phyloP scores from a whole-genome alignment of 2,329 filamentous ascomycete genomes.

The Sordariomycetes sp. region DNA sequence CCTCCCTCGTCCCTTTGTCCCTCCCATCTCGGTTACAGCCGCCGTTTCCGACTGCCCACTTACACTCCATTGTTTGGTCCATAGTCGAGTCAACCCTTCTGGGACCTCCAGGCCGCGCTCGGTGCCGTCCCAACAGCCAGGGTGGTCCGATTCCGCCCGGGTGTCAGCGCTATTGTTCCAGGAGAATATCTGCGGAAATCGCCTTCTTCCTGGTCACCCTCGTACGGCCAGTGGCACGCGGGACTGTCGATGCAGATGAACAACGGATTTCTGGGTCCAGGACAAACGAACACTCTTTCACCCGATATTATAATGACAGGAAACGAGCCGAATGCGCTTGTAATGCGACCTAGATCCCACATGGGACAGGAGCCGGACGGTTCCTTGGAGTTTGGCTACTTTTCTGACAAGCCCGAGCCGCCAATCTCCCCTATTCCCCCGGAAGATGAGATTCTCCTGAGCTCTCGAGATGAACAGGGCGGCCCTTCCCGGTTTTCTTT shows the following conservation, averaged over 20 bases:
- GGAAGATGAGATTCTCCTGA: neutral
- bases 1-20: neutral
- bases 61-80: neutral
- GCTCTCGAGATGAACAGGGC: neutral
- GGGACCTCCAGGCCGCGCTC: neutral
- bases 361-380: neutral
- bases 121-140: neutral
- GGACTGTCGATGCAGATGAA: neutral
- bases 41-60: neutral
- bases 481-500: neutral
- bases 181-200: neutral
- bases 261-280: neutral
- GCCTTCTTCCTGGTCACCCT: neutral
- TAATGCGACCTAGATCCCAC: neutral
- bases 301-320: neutral
- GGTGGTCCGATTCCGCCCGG: neutral
- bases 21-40: neutral
- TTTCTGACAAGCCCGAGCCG: neutral
- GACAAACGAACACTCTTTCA: neutral
- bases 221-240: neutral
- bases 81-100: neutral
- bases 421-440: neutral
- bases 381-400: neutral
- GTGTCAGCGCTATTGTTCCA: neutral
- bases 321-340: neutral